phyloP scores from a whole-genome alignment of 1,284 basidiomycete species.

The Malassezia pachydermatis region DNA sequence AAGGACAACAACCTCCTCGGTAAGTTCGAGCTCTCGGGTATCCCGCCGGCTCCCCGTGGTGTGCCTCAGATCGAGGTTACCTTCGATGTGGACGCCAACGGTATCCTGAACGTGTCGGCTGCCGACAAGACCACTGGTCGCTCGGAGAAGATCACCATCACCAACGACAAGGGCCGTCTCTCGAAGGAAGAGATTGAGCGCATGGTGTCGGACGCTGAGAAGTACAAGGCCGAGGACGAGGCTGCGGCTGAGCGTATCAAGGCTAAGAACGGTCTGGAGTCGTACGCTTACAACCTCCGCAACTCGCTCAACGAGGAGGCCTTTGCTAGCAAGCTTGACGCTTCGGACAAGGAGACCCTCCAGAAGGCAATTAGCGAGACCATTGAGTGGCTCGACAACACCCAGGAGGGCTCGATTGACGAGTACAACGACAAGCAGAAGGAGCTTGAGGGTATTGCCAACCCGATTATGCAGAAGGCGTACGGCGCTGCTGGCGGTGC shows the following conservation, averaged over 20 bases:
- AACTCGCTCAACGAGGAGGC: constrained; percentile 55
- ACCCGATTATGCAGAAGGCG: constrained; percentile 88
- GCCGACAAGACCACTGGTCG: constrained; percentile 97
- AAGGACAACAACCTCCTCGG: constrained; percentile 99
- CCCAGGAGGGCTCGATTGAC: constrained; percentile 83
- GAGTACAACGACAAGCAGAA: constrained; percentile 94
- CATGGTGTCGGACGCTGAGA: constrained; percentile 58
- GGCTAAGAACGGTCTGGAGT: constrained; percentile 71
- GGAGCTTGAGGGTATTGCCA: constrained; percentile 81
- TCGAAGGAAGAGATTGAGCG: constrained; percentile 97
- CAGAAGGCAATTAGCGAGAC: constrained; percentile 72
- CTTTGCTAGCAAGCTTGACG: constrained; percentile 65
- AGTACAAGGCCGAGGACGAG: constrained; percentile 65
- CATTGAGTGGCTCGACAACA: constrained; percentile 77
- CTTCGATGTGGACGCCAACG: constrained; percentile 97
- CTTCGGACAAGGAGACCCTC: constrained; percentile 77
- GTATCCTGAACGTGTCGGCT: constrained; percentile 91
- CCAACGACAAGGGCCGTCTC: constrained; percentile 95
- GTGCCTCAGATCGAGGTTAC: constrained; percentile 96
- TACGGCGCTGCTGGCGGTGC: constrained; percentile 59
- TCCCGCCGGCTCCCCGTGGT: constrained; percentile 95
- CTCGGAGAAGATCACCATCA: constrained; percentile 84
- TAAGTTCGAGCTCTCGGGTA: constrained; percentile 96
- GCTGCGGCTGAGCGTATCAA: constrained; percentile 59
- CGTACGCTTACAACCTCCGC: constrained; percentile 90